phyloP scores from a whole-genome alignment of 768 basidiomycete genomes.

The Podaxis sp. region DNA sequence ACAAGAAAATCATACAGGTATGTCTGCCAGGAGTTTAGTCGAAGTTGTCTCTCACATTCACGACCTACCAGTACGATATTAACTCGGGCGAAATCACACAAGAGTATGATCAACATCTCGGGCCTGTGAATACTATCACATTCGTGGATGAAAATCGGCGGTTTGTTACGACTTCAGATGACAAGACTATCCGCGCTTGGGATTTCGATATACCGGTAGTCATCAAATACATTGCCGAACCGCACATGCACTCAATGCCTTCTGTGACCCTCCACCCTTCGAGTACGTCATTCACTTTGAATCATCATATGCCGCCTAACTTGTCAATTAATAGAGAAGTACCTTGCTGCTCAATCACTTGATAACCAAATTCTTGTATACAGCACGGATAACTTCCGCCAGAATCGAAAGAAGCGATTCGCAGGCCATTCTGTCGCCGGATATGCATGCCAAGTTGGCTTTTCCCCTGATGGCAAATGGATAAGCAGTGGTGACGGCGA shows the following conservation, averaged over 20 bases:
- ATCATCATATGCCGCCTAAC: conserved; percentile 4
- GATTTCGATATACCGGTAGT: conserved; percentile 99
- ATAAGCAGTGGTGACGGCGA: conserved; percentile 95
- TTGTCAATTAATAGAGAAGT: conserved; percentile 61
- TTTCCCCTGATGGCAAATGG: conserved; percentile 98
- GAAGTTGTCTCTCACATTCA: conserved; percentile 1
- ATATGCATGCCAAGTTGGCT: conserved; percentile 95
- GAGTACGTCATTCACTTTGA: conserved; percentile 53
- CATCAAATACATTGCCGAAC: conserved; percentile 99
- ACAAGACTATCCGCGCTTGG: conserved; percentile 99
- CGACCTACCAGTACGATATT: conserved; percentile 79
- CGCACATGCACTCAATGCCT: conserved; percentile 99
- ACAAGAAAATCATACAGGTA: conserved; percentile 99
- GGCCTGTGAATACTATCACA: conserved; percentile 97
- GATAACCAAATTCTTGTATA: conserved; percentile 99
- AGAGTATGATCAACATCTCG: conserved; percentile 98
- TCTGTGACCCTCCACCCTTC: conserved; percentile 95
- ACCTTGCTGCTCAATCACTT: conserved; percentile 95
- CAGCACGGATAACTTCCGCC: conserved; percentile 96
- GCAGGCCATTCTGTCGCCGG: conserved; percentile 97
- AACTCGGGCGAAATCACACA: conserved; percentile 94
- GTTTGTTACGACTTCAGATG: conserved; percentile 97
- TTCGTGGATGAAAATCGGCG: conserved; percentile 98
- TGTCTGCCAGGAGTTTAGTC: conserved; percentile 17
- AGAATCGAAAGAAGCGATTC: conserved; percentile 98